Base-by-base conservation (phyloP, 2,329 filamentous ascomycete genomes). In the Dothiorella sarmentorum region DNA sequence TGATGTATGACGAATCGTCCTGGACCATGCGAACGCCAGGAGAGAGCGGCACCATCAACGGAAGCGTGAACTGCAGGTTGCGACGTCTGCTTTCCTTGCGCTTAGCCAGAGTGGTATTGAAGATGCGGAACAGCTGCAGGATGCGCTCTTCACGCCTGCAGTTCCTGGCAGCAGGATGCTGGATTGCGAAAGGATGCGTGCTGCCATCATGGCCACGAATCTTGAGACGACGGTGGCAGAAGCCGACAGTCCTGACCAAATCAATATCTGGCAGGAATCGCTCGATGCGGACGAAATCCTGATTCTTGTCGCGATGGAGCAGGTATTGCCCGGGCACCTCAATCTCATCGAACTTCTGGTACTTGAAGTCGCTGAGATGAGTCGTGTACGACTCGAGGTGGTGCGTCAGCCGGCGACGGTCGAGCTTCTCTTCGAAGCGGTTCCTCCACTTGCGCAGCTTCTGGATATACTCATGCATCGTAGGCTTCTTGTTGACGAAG, bases 141-240 rank as follows among this genome's bases (percentile, higher is more conserved):
- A 97, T 96, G 26, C 94, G 85, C 76, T 99, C 95, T 72, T 99
- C 95, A 57, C 95, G 85, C 61, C 94, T 85, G 68, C 92, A 97
- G 72, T 96, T 92, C 59, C 94, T 82, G 3, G 92, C 91, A 2
- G 94, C 92, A 3, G 94, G 95, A 71, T 97, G 93, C 70, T 99
- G 95, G 33, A 99, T 91, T 3, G 92, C 92, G 75, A 97, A 99
- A 7, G 91, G 84, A 78, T 99, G 94, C n/a, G 96, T 80, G 69
- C 92, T 97, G 64, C 95, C 94, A 74, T 99, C 95, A 70, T 97
- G 93, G 15, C 94, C 95, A 63, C 95, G 89, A 71, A 99, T 97
- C 78, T 91, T 96, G 66, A 99, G 82, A 45, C 95, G 85, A 29
- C 94, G 86, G 74, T 97, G 93, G 52, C 93, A 97, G 27, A 92